Base-by-base conservation (phyloP, 208 protist species). In the Leishmania guyanensis region DNA sequence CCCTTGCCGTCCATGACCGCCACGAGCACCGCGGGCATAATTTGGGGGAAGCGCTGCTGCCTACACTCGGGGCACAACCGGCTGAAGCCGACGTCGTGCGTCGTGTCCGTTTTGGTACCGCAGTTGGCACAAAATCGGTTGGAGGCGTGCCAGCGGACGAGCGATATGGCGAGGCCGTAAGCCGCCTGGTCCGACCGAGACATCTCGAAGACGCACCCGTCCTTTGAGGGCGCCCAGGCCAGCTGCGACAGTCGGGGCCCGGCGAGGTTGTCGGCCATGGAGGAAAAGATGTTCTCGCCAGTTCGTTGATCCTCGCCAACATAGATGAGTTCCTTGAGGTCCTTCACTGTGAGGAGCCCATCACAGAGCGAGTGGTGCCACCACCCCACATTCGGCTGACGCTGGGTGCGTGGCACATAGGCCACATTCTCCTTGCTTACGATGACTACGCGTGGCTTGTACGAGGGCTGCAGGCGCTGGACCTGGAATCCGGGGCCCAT, bases 1-100 rank as follows among this genome's bases (percentile, higher is more conserved):
- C 88, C 88, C 29, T 56, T 69, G 51, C 89, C 91, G 46, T 94
- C 88, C 10, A 94, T 51, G 43, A 93, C 90, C 4, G 83, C 78
- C 51, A 89, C 82, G n/a, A 93, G 86, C 78, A 91, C 82, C 26
- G 88, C 87, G 9, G 90, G 90, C 51, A 78, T 87, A 36, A 93
- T 73, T 70, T 78, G 69, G 43, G 88, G 90, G 72, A 86, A 93
- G 46, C 83, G 66, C 36, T 82, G 82, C 8, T 53, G 70, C 22
- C 64, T 78, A 79, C 90, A 93, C 74, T 64, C 20, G 22, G 73
- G 33, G 77, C 86, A 90, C 8, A 29, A 20, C 22, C 79, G 80
- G 54, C 66, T 84, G 53, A 86, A 69, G 53, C 86, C 90, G 9
- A 72, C 68, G 36, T 91, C 76, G 50, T 39, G 53, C 17, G 51